These are phyloP conservation scores for Alliaria petiolata DNA, from an alignment of 345 rosid genomes.

Conservation along the genomic window DNA sequence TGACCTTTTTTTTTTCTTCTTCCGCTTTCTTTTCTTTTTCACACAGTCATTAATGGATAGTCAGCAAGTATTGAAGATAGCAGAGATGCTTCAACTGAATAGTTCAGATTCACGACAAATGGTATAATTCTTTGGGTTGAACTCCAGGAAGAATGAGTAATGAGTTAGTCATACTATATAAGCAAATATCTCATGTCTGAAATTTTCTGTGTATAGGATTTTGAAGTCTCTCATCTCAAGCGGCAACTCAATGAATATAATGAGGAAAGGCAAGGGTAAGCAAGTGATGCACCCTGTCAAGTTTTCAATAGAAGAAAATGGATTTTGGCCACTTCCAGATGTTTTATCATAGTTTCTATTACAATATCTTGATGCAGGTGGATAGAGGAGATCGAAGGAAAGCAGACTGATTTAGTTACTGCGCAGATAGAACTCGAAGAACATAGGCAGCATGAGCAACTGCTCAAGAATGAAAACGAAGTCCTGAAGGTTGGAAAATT, in stretches of 20 bases:
- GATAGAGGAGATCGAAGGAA: conserved; percentile 81
- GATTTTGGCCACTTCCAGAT: conserved; percentile 1
- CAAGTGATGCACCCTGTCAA: conserved; percentile 5
- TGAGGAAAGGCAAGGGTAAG: conserved; percentile 83
- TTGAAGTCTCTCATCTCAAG: conserved; percentile 59
- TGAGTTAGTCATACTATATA: not conserved
- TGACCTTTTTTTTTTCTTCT: not conserved
- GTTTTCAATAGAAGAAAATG: not conserved
- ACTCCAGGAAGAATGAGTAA: not conserved
- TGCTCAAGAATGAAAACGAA: conserved; percentile 68
- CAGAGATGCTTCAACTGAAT: conserved; percentile 54
- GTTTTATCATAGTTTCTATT: not conserved
- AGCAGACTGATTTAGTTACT: conserved; percentile 70
- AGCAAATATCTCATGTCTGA: not conserved
- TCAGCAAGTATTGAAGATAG: conserved; percentile 63
- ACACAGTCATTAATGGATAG: conserved; percentile 74
- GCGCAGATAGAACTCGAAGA: conserved; percentile 70
- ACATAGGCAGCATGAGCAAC: conserved; percentile 62
- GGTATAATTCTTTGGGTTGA: conserved; percentile 40
- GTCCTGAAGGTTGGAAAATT: conserved; percentile 58
- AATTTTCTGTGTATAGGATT: conserved; percentile 37
- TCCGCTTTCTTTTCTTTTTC: not conserved
- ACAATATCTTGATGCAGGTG: conserved; percentile 44
- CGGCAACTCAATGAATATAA: conserved; percentile 70
- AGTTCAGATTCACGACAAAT: conserved; percentile 47